Percentiles rank a stretch among this genome's conserved stretches.
Conservation (phyloP, 768 basidiomycete species). For the Tubosaeta sp. region DNA sequence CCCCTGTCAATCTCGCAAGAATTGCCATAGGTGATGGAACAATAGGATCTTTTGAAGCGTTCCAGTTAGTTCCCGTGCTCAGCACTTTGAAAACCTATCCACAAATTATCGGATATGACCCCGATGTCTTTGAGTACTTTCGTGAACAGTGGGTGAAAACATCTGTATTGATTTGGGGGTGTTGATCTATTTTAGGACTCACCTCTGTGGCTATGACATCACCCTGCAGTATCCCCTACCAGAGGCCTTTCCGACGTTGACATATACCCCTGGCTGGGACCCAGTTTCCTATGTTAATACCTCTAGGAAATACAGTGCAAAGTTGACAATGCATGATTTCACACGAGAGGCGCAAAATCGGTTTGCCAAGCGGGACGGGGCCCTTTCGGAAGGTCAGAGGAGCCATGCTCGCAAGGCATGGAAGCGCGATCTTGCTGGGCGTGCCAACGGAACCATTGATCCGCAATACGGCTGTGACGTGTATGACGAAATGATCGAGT, state of each 20-base stretch:
- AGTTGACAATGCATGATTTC: conserved; percentile 17
- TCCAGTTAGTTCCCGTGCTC: conserved; percentile 54
- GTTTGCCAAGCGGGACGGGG: conserved; percentile 21
- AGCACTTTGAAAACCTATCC: conserved; percentile 67
- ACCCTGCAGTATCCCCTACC: conserved; percentile 68
- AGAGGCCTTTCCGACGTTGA: conserved; percentile 41
- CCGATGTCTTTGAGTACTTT: conserved; percentile 63
- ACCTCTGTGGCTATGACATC: conserved; percentile 62
- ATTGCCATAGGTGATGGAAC: conserved; percentile 71
- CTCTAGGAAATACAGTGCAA: conserved; percentile 15
- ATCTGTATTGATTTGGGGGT: neutral
- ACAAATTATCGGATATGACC: conserved; percentile 70
- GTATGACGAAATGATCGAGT: conserved; percentile 63
- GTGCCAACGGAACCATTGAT: conserved; percentile 54
- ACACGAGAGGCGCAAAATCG: conserved; percentile 19
- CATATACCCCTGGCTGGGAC: conserved; percentile 14
- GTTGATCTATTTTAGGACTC: conserved; percentile 36
- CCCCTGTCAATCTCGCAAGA: conserved; percentile 64
- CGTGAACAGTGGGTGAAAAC: conserved; percentile 51
- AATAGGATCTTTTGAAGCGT: conserved; percentile 48
- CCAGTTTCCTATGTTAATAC: neutral
- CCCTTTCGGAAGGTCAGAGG: conserved; percentile 23
- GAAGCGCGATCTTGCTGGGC: conserved; percentile 46
- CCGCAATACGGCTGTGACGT: conserved; percentile 65
- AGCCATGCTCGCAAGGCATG: conserved; percentile 22